Conservation (phyloP, 139 green algal genomes). For the Micromonas pusilla region DNA sequence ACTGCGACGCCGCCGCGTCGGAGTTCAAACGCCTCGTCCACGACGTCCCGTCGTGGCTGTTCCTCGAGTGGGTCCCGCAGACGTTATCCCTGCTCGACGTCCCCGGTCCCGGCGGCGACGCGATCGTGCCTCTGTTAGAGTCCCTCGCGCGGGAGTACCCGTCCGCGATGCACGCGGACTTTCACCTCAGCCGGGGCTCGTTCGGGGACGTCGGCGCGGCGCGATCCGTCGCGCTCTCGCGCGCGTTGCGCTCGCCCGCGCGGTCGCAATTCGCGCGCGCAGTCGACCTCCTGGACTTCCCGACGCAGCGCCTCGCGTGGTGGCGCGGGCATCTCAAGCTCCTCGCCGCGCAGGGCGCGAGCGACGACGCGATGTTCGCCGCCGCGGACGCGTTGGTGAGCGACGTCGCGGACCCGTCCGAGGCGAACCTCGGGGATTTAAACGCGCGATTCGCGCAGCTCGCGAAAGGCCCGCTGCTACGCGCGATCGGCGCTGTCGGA, state of each 20-base stretch:
- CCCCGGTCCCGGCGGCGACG: conserved; percentile 27
- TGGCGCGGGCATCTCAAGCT: conserved; percentile 24
- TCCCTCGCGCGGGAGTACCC: conserved; percentile 37
- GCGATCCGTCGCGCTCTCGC: neutral
- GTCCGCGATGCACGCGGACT: conserved; percentile 43
- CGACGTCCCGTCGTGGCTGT: conserved; percentile 30
- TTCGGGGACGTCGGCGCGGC: neutral
- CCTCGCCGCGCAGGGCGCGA: neutral
- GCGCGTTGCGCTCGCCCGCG: neutral
- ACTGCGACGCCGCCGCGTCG: neutral
- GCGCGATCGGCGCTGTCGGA: neutral
- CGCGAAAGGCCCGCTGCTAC: neutral
- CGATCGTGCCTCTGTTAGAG: conserved; percentile 38
- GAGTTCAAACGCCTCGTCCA: conserved; percentile 1
- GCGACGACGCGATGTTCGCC: neutral
- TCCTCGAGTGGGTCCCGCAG: conserved; percentile 51
- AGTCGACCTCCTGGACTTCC: conserved; percentile 30
- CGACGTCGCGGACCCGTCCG: neutral
- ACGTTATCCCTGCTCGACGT: conserved; percentile 45
- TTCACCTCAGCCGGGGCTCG: conserved; percentile 30
- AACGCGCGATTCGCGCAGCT: conserved; percentile 5
- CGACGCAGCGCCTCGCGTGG: conserved; percentile 9
- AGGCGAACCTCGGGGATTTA: neutral
- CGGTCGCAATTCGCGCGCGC: conserved; percentile 21
- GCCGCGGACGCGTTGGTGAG: neutral